Evolutionary conservation across 768 basidiomycete species (phyloP).

Genomic region (Boletus vermiculosoides): DNA sequence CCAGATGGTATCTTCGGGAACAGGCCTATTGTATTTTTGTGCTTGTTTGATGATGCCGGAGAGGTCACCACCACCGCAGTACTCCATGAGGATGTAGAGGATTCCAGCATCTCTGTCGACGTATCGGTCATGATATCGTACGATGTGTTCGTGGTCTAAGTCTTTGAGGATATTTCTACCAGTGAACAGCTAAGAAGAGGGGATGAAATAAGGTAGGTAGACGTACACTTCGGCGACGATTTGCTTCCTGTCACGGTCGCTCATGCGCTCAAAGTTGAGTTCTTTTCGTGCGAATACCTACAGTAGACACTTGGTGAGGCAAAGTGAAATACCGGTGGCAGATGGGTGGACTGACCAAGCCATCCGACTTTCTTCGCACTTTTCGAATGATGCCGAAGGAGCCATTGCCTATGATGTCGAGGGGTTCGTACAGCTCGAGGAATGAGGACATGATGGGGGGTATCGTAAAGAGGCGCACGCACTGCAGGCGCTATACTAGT

Average conservation of each 20-base stretch:
- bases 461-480: slow-evolving; percentile 6
- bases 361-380: slow-evolving; percentile 82
- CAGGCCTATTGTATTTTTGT: slow-evolving; percentile 60
- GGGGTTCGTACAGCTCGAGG: slow-evolving; percentile 79
- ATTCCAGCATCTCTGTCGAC: slow-evolving; percentile 90
- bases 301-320: neutral
- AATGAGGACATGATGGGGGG: slow-evolving; percentile 34
- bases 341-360: slow-evolving; percentile 53
- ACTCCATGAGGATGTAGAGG: slow-evolving; percentile 98
- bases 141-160: slow-evolving; percentile 92
- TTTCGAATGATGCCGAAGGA: slow-evolving; percentile 98
- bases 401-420: slow-evolving; percentile 94
- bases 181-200: neutral
- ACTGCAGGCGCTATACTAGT: neutral
- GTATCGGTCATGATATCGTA: slow-evolving; percentile 89
- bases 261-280: slow-evolving; percentile 97
- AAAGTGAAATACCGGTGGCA: slow-evolving; percentile 7
- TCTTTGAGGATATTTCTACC: slow-evolving; percentile 93
- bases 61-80: slow-evolving; percentile 95
- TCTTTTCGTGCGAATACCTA: slow-evolving; percentile 91
- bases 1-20: slow-evolving; percentile 95
- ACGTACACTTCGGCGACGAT: slow-evolving; percentile 97
- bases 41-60: slow-evolving; percentile 83
- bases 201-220: neutral
- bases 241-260: slow-evolving; percentile 92